Evolutionary conservation across 2,329 filamentous ascomycete genomes (phyloP).

Genomic region (Xylaria polymorpha): DNA sequence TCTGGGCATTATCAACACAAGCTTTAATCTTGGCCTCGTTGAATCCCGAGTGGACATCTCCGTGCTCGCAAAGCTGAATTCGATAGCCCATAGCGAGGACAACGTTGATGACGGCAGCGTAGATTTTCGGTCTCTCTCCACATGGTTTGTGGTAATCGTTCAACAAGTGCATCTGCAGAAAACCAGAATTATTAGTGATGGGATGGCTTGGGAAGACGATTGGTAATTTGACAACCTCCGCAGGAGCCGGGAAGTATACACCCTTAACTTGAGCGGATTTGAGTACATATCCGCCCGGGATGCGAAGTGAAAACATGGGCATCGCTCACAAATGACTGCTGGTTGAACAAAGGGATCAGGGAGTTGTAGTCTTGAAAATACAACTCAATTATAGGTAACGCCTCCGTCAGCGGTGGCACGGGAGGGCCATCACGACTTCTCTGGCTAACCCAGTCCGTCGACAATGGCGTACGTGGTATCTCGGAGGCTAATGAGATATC

Average conservation of each 20-base stretch:
- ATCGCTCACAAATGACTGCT: constrained; percentile 46
- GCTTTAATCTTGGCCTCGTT: constrained; percentile 41
- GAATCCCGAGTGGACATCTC: constrained; percentile 35
- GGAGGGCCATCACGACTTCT: constrained; percentile 10
- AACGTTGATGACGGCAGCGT: constrained; percentile 56
- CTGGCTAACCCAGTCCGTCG: constrained; percentile 3
- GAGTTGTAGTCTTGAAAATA: constrained; percentile 54
- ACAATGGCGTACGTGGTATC: neutral
- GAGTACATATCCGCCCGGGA: neutral
- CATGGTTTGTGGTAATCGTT: constrained; percentile 51
- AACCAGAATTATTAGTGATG: neutral
- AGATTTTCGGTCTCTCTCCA: constrained; percentile 43
- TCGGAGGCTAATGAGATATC: neutral
- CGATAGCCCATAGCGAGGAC: constrained; percentile 54
- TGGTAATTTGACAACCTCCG: neutral
- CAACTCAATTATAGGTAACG: constrained; percentile 52
- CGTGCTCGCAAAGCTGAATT: constrained; percentile 40
- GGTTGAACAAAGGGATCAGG: constrained; percentile 54
- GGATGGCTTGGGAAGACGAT: neutral
- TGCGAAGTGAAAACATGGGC: neutral
- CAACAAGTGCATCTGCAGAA: constrained; percentile 49
- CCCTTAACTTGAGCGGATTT: too few relatives aligned
- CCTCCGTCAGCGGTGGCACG: constrained; percentile 51
- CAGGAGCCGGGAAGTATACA: neutral
- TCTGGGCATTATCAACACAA: constrained; percentile 55